Evolutionary conservation across 768 basidiomycete genomes (phyloP), one percentile per base, ranked within the genome.

Genomic region (Xerocomellus dryophilus): DNA sequence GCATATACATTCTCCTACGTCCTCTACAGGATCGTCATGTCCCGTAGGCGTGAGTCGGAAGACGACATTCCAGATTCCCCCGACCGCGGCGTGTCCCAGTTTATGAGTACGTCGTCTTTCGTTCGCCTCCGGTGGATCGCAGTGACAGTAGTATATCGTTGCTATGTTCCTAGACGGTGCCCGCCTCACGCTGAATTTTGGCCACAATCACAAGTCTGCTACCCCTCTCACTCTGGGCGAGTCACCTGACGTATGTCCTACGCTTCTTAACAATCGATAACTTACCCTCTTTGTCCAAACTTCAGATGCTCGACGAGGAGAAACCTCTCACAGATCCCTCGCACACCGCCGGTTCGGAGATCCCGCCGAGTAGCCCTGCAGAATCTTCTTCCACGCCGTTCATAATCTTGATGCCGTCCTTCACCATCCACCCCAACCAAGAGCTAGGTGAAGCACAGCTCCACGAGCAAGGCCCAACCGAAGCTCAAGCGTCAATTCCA

Each of bases 21-120:
- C 27, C 47, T 71, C 40, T 71, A 69, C 47, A 65, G 69, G 2
- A 32, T 63, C 38, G 10, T 65, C 50, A 61, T 60, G 57, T 32
- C 57, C n/a, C 53, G 48, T 42, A 60, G 49, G 53, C 64, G 45
- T 23, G 45, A 8, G 4, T 53, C 64, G 2, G 11, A 53, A 41
- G 52, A 41, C 5, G 58, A 53, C n/a, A 17, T n/a, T 10, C 63
- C 63, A 21, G 63, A 59, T 9, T 44, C 54, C n/a, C 59, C 68
- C 11, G 59, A 64, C 23, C 62, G 58, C 18, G 61, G 56, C 14
- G 64, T 70, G 11, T 54, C 61, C 47, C 60, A 55, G 46, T 66
- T 68, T 7, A 71, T 66, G 69, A 70, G 64, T 64, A 39, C 11
- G 54, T 60, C 25, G 7, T 15, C 42, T n/a, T 31, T 40, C 36